Conservation (phyloP, 495 filamentous ascomycete genomes). For the Pyrenula massariospora region DNA sequence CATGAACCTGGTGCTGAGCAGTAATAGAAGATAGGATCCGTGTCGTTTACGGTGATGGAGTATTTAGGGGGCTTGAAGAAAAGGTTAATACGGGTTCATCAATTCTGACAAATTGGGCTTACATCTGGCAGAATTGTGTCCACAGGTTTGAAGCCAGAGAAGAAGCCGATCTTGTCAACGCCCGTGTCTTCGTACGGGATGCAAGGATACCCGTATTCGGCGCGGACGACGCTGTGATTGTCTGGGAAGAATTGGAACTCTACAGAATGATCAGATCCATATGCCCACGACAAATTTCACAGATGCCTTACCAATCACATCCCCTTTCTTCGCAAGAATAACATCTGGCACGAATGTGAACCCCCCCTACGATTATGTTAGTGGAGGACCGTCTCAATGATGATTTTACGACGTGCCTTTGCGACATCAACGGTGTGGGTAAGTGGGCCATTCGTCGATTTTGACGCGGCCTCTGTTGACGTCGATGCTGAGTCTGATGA, state of each 20-base stretch:
- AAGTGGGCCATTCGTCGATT: not conserved
- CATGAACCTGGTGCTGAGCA: slow-evolving; percentile 35
- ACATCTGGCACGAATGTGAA: slow-evolving; percentile 21
- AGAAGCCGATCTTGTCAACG: slow-evolving; percentile 30
- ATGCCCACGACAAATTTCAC: too few relatives aligned
- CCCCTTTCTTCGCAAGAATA: slow-evolving; percentile 20
- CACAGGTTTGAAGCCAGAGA: slow-evolving; percentile 25
- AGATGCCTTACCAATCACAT: slow-evolving; percentile 23
- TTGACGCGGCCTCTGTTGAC: not conserved
- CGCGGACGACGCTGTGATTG: slow-evolving; percentile 46
- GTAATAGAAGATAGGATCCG: slow-evolving; percentile 49
- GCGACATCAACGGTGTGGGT: not conserved
- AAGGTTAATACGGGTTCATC: not conserved
- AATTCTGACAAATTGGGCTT: slow-evolving; percentile 1
- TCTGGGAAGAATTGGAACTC: slow-evolving; percentile 47
- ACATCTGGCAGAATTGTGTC: slow-evolving; percentile 23
- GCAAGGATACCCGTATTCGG: slow-evolving; percentile 43
- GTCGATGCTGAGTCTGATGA: not conserved
- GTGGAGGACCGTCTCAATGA: too few relatives aligned
- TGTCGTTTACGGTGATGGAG: slow-evolving; percentile 41
- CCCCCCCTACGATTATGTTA: slow-evolving; percentile 4
- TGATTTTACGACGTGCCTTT: not conserved
- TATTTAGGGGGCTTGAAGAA: slow-evolving; percentile 30
- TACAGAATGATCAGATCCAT: slow-evolving; percentile 6
- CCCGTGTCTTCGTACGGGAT: slow-evolving; percentile 43